phyloP scores from a whole-genome alignment of 2,329 filamentous ascomycete species.

The Bertia moriformis region DNA sequence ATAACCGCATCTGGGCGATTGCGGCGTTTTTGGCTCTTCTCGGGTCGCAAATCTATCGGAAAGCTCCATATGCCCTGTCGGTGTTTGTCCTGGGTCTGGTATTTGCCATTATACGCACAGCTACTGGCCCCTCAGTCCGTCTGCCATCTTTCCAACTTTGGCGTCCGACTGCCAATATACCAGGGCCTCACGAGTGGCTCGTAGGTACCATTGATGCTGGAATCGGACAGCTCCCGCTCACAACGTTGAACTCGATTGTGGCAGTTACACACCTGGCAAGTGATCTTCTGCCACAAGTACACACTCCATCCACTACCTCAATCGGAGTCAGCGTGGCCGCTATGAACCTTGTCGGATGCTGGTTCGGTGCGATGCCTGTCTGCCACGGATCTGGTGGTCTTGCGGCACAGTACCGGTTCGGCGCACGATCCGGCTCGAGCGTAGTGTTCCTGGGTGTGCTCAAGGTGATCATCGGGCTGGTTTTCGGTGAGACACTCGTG shows the following conservation, averaged over 20 bases:
- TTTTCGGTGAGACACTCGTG: conserved; percentile 63
- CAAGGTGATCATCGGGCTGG: conserved; percentile 63
- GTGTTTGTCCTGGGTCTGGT: conserved; percentile 56
- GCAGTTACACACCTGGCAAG: conserved; percentile 68
- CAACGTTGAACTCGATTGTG: conserved; percentile 81
- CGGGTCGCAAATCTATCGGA: conserved; percentile 44
- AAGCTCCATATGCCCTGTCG: conserved; percentile 64
- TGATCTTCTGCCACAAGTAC: conserved; percentile 59
- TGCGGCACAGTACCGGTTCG: conserved; percentile 82
- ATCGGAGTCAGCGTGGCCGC: conserved; percentile 67
- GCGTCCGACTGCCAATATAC: conserved; percentile 31
- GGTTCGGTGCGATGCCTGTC: conserved; percentile 90
- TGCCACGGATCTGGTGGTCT: conserved; percentile 87
- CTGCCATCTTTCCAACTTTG: conserved; percentile 43
- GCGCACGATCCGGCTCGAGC: conserved; percentile 73
- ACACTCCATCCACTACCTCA: conserved; percentile 57
- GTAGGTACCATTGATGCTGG: conserved; percentile 38
- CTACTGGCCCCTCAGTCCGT: conserved; percentile 9
- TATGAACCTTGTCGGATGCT: conserved; percentile 76
- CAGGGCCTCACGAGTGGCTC: conserved; percentile 24
- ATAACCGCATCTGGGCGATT: conserved; percentile 70
- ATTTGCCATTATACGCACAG: conserved; percentile 37
- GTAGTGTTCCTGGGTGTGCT: conserved; percentile 64
- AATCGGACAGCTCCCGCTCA: conserved; percentile 77
- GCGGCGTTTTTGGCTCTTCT: conserved; percentile 60